Percentiles rank a stretch among this genome's conserved stretches.
Evolutionary conservation across 2,329 filamentous ascomycete species (phyloP).

Genomic region (Aspergillus fumigatiaffinis): DNA sequence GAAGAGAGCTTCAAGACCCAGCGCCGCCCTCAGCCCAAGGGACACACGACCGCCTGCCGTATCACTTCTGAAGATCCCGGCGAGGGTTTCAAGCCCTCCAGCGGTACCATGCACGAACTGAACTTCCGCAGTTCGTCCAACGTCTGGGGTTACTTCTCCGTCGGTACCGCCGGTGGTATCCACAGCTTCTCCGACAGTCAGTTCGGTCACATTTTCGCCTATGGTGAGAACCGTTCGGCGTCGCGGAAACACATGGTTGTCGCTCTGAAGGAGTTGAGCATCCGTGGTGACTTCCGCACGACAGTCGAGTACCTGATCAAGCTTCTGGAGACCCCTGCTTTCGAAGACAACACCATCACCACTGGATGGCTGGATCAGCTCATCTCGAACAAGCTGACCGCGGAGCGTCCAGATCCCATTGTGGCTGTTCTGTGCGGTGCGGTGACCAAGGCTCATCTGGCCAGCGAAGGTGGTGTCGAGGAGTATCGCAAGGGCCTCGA

Average conservation of each 20-base stretch:
- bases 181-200: slow-evolving; percentile 99
- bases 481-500: slow-evolving; percentile 87
- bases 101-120: slow-evolving; percentile 96
- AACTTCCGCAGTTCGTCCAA: slow-evolving; percentile 99
- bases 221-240: slow-evolving; percentile 93
- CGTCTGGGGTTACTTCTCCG: slow-evolving; percentile 99
- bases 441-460: slow-evolving; percentile 88
- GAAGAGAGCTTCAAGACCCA: slow-evolving; percentile 79
- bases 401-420: slow-evolving; percentile 88
- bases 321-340: slow-evolving; percentile 94
- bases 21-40: slow-evolving; percentile 86
- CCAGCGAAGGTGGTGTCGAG: slow-evolving; percentile 81
- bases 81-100: slow-evolving; percentile 98
- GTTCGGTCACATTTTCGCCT: slow-evolving; percentile 98
- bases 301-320: slow-evolving; percentile 99
- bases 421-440: slow-evolving; percentile 94
- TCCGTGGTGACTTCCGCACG: slow-evolving; percentile 97
- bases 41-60: slow-evolving; percentile 96
- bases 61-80: slow-evolving; percentile 98
- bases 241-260: slow-evolving; percentile 99
- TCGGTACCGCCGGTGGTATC: slow-evolving; percentile 92
- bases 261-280: slow-evolving; percentile 96
- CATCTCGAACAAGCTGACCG: slow-evolving; percentile 95
- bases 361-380: slow-evolving; percentile 98
- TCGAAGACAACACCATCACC: slow-evolving; percentile 98